phyloP scores from a whole-genome alignment of 78 protist genomes.

The Dictyostelium brefeldianum region DNA sequence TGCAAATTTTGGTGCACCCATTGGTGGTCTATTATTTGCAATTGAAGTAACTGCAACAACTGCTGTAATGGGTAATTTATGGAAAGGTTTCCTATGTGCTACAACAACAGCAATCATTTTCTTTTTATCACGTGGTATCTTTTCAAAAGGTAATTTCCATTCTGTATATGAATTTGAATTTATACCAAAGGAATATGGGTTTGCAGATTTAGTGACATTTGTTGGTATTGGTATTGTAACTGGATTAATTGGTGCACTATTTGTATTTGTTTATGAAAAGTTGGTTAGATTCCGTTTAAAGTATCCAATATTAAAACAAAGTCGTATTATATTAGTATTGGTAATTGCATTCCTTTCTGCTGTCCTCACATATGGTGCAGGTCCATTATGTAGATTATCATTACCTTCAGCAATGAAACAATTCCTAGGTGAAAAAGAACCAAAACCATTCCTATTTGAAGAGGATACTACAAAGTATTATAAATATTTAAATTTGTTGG shows the following conservation, averaged over 20 bases:
- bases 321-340: conserved; percentile 41
- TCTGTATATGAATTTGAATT: conserved; percentile 52
- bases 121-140: conserved; percentile 22
- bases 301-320: conserved; percentile 21
- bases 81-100: conserved; percentile 85
- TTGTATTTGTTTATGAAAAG: conserved; percentile 75
- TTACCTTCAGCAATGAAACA: conserved; percentile 53
- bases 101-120: conserved; percentile 74
- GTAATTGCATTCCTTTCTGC: conserved; percentile 24
- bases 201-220: conserved; percentile 41
- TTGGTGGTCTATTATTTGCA: conserved; percentile 94
- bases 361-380: conserved; percentile 17
- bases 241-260: conserved; percentile 86
- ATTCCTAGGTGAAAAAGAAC: conserved; percentile 25
- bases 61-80: conserved; percentile 77
- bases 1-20: conserved; percentile 95
- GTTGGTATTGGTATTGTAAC: conserved; percentile 81
- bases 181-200: conserved; percentile 33
- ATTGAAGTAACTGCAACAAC: conserved; percentile 94
- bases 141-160: background rate
- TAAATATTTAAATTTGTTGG: conserved; percentile 27
- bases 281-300: conserved; percentile 69
- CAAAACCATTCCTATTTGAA: conserved; percentile 26
- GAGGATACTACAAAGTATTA: background rate
- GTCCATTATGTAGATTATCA: conserved; percentile 45